These are phyloP conservation scores for Gnaphalium uliginosum DNA, from an alignment of 129 eudicot genomes.

Conservation along the genomic window DNA sequence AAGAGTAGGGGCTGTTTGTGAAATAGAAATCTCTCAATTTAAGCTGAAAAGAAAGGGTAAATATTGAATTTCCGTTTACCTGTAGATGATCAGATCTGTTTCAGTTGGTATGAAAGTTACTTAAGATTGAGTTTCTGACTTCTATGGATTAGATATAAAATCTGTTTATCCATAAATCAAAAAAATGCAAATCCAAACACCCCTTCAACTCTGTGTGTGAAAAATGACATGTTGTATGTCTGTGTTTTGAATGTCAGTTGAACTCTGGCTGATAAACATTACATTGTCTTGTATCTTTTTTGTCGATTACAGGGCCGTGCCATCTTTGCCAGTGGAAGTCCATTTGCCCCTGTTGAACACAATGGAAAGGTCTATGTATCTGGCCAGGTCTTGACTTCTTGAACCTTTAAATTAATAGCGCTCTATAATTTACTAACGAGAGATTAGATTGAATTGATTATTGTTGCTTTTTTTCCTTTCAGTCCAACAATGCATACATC, in stretches of 20 bases:
- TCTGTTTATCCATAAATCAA: background rate
- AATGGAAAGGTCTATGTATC: conserved; percentile 66
- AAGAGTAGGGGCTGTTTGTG: background rate
- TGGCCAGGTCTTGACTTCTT: conserved; percentile 69
- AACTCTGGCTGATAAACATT: background rate
- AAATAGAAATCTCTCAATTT: background rate
- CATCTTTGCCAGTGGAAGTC: conserved; percentile 96
- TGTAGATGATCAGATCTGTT: background rate
- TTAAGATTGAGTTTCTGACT: background rate
- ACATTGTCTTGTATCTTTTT: background rate
- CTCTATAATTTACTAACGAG: background rate
- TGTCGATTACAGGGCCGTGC: conserved; percentile 69
- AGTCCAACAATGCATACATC: conserved; percentile 97
- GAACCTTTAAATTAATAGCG: conserved; percentile 19
- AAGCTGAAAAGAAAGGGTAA: background rate
- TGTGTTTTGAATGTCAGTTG: background rate
- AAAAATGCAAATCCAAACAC: background rate
- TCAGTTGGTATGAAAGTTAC: background rate
- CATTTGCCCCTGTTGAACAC: conserved; percentile 84
- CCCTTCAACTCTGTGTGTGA: background rate
- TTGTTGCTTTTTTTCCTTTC: conserved; percentile 11
- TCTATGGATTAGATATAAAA: background rate
- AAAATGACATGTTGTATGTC: background rate
- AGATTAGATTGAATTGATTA: conserved; percentile 25
- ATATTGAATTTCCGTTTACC: background rate